Conservation (phyloP, 805 yeast genomes). For the Candida ascalaphidarum region DNA sequence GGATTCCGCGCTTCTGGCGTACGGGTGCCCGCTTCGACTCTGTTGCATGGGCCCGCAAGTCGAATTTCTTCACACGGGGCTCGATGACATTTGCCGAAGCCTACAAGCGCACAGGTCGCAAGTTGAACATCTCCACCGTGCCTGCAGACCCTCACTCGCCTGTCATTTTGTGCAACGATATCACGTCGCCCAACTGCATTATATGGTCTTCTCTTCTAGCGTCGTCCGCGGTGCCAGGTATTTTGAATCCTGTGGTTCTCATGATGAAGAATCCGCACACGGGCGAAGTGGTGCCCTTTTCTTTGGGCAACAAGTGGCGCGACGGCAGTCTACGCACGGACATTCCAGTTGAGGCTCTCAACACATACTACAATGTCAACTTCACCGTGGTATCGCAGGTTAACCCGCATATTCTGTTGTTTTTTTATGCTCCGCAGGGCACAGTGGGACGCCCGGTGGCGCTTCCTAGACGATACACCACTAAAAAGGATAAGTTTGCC, state of each 20-base stretch:
- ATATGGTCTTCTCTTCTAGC: conserved; percentile 77
- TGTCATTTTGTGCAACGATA: conserved; percentile 65
- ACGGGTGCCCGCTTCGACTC: conserved; percentile 80
- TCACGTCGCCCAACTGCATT: conserved; percentile 72
- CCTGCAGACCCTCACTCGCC: conserved; percentile 82
- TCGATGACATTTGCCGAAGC: conserved; percentile 68
- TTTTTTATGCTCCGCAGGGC: conserved; percentile 73
- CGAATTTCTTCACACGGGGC: conserved; percentile 65
- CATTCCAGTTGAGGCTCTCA: conserved; percentile 65
- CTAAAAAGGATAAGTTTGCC: conserved; percentile 23
- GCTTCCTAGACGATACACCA: conserved; percentile 35
- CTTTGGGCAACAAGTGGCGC: conserved; percentile 68
- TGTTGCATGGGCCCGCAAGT: conserved; percentile 62
- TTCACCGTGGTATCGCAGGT: conserved; percentile 76
- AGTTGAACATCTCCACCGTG: conserved; percentile 66
- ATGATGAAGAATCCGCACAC: conserved; percentile 51
- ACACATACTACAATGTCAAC: conserved; percentile 67
- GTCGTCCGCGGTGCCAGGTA: conserved; percentile 78
- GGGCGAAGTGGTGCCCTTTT: conserved; percentile 48
- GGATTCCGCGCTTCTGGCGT: conserved; percentile 57
- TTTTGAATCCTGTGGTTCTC: conserved; percentile 68
- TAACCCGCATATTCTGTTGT: conserved; percentile 71
- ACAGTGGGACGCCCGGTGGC: conserved; percentile 75
- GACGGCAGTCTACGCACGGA: conserved; percentile 78
- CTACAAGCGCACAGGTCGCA: conserved; percentile 57